Conservation (phyloP, 495 filamentous ascomycete species). For the Daldinia childiae region DNA sequence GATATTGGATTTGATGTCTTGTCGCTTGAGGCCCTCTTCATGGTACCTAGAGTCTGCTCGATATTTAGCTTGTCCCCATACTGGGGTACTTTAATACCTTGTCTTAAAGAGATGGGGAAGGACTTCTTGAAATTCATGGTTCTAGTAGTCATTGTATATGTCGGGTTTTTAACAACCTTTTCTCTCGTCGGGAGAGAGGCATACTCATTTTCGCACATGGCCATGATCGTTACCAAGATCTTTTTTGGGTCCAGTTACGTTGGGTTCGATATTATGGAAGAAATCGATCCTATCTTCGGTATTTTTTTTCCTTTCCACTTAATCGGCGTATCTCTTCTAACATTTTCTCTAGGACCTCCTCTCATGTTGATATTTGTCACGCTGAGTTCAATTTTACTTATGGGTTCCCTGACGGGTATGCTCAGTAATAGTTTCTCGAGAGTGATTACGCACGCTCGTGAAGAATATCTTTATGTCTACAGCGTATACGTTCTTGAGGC, state of each 20-base stretch:
- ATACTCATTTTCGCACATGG: slow-evolving; percentile 79
- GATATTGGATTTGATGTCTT: slow-evolving; percentile 88
- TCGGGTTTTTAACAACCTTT: slow-evolving; percentile 91
- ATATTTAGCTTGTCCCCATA: slow-evolving; percentile 89
- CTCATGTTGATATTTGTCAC: slow-evolving; percentile 85
- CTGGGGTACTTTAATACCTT: slow-evolving; percentile 87
- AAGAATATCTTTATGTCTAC: slow-evolving; percentile 88
- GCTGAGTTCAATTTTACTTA: slow-evolving; percentile 89
- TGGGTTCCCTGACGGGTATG: slow-evolving; percentile 90
- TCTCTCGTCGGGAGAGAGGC: slow-evolving; percentile 83
- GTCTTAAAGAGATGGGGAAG: slow-evolving; percentile 93
- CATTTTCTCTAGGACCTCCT: slow-evolving; percentile 65
- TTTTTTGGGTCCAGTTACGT: slow-evolving; percentile 79
- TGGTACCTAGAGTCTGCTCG: slow-evolving; percentile 90
- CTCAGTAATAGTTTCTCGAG: slow-evolving; percentile 89
- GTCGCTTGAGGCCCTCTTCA: slow-evolving; percentile 86
- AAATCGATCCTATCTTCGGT: slow-evolving; percentile 59
- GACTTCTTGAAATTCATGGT: slow-evolving; percentile 91
- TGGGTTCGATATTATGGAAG: slow-evolving; percentile 72
- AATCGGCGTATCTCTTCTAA: slow-evolving; percentile 51
- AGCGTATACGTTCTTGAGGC: slow-evolving; percentile 80
- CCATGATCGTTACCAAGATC: slow-evolving; percentile 87
- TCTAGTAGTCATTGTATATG: slow-evolving; percentile 84
- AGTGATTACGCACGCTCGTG: slow-evolving; percentile 73
- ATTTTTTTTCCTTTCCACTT: slow-evolving; percentile 23